These are phyloP conservation scores for Vachellia pachyceras DNA, from an alignment of 306 rosid species.

Conservation along the genomic window DNA sequence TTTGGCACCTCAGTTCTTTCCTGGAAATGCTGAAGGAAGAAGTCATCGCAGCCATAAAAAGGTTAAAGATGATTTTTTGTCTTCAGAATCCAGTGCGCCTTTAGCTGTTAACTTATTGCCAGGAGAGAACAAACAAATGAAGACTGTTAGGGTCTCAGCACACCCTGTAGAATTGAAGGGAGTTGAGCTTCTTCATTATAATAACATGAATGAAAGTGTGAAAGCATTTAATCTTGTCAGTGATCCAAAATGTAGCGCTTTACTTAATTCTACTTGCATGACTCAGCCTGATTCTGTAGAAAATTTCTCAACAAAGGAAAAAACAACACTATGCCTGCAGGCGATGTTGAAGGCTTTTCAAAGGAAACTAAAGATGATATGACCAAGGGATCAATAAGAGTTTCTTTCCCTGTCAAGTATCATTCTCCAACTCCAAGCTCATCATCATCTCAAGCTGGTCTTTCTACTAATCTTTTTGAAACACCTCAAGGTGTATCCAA, in stretches of 20 bases:
- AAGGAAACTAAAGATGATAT: constrained; percentile 39
- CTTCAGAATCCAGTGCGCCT: constrained; percentile 42
- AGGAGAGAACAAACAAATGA: constrained; percentile 40
- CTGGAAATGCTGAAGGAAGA: constrained; percentile 47
- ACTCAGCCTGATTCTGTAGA: constrained; percentile 35
- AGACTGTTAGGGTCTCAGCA: constrained; percentile 36
- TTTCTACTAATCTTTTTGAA: constrained; percentile 41
- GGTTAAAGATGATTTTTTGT: constrained; percentile 42
- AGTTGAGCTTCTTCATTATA: constrained; percentile 43
- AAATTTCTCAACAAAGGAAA: constrained; percentile 25
- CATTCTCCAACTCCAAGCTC: constrained; percentile 30
- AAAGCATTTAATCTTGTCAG: constrained; percentile 34
- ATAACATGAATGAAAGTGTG: constrained; percentile 34
- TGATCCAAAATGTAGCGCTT: constrained; percentile 41
- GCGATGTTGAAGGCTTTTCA: constrained; percentile 31
- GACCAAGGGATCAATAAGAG: constrained; percentile 32
- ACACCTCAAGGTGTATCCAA: constrained; percentile 47
- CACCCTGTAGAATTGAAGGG: constrained; percentile 39
- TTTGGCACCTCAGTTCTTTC: constrained; percentile 66
- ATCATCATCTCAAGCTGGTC: constrained; percentile 41
- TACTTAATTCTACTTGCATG: constrained; percentile 32
- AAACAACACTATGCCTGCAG: constrained; percentile 30
- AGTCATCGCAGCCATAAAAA: constrained; percentile 18
- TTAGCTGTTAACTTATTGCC: constrained; percentile 41
- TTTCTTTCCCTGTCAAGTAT: constrained; percentile 30